Base-by-base conservation (phyloP, 148 eudicot genomes). In the Chenopodium berlandieri region DNA sequence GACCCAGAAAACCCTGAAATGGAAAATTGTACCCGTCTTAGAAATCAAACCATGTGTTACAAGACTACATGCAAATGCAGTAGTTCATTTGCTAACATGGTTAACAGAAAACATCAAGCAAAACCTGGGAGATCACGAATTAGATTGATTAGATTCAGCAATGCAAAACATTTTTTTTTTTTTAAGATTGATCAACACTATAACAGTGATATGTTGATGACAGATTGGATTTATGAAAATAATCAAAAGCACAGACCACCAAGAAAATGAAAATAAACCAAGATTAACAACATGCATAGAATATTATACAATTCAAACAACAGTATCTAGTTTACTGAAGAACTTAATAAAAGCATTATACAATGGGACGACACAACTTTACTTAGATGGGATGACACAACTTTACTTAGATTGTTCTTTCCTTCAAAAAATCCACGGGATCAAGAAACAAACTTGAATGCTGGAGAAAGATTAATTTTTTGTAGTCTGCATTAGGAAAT, bases 1-100 rank as follows among this genome's bases (percentile, higher is more conserved):
- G 79, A 74, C 98, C 94, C 58, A 92, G 88, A 85, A 91, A 94
- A 27, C 95, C 92, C 97, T 94, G 84, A 31, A 66, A 70, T 72
- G 66, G 40, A 67, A 56, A 20, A 82, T 37, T 34, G 13, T 32
- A 9, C 17, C 16, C 19, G 32, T 73, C 25, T 82, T 64, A 78
- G 69, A 63, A 34, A 19, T 2, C 69, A 82, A 27, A 5, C 37
- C 77, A 62, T 9, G 32, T 2, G 5, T 40, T 31, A 58, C 19
- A 60, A 17, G 65, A 76, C 14, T 14, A 30, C 65, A 30, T 13
- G 23, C 52, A 22, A 40, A 8, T 16, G 23, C 13, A 44, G 30
- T 44, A 71, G 13, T 40, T 8, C 4, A 71, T 40, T 22, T 40
- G 75, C 75, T 71, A 22, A 71, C 14, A 44, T 44, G 16, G 7